These are phyloP conservation scores for Beauveria brongniartii DNA, from an alignment of 2,329 filamentous ascomycete genomes.

Conservation along the genomic window DNA sequence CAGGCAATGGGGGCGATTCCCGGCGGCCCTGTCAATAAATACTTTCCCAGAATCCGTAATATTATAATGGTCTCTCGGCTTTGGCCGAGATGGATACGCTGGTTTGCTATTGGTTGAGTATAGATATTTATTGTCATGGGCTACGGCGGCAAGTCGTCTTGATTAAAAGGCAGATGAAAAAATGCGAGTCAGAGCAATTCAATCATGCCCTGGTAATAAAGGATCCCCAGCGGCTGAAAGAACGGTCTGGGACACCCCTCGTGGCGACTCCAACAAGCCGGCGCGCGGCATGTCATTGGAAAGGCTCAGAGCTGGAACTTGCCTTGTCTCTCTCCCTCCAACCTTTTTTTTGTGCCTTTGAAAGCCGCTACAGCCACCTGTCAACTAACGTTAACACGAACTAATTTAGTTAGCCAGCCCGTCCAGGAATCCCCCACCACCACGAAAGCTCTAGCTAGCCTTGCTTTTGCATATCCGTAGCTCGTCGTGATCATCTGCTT, in stretches of 20 bases:
- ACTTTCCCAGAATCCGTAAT: no score
- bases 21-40: neutral
- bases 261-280: no score
- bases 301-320: neutral
- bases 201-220: neutral
- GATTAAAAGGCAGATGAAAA: neutral
- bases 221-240: neutral
- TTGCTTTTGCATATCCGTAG: no score
- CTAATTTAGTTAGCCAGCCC: neutral
- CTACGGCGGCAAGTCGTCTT: neutral
- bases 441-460: neutral
- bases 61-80: neutral
- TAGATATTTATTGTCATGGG: neutral
- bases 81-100: neutral
- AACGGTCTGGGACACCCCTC: neutral
- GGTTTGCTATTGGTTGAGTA: no score
- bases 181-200: neutral
- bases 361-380: neutral
- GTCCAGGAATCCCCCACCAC: neutral
- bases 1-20: neutral
- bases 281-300: neutral
- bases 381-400: neutral
- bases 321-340: neutral
- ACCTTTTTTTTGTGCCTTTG: neutral
- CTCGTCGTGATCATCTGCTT: no score